Conservation (phyloP, 257 asterid genomes). For the Nyctanthes arbortristis region DNA sequence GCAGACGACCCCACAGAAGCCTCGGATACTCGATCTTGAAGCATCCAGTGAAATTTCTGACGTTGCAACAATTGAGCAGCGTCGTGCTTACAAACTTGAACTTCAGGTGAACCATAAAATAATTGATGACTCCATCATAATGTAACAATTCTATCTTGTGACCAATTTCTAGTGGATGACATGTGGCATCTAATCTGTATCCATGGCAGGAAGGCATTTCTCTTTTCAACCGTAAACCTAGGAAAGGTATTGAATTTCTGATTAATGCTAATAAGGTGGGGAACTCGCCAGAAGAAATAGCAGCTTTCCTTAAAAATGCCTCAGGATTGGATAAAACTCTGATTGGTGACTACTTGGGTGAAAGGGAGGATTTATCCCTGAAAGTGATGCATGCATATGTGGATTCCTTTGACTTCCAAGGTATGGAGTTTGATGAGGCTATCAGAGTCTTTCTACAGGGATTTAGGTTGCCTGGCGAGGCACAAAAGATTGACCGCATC, state of each 20-base stretch:
- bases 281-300: conserved; percentile 82
- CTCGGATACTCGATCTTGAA: conserved; percentile 86
- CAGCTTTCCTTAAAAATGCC: conserved; percentile 81
- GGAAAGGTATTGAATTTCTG: conserved; percentile 93
- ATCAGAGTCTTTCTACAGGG: conserved; percentile 89
- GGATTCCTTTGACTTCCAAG: conserved; percentile 97
- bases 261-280: conserved; percentile 95
- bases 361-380: conserved; percentile 94
- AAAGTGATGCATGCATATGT: conserved; percentile 98
- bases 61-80: conserved; percentile 87
- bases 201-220: conserved; percentile 97
- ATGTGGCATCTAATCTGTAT: conserved; percentile 29
- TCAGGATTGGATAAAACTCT: conserved; percentile 84
- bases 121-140: conserved; percentile 20
- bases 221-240: conserved; percentile 95
- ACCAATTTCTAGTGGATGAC: conserved; percentile 20
- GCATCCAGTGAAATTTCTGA: conserved; percentile 88
- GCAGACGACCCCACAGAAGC: conserved; percentile 71
- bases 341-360: conserved; percentile 98
- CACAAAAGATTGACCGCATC: conserved; percentile 96
- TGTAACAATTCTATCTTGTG: conserved; percentile 21
- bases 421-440: conserved; percentile 91
- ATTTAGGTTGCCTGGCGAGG: conserved; percentile 98
- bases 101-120: conserved; percentile 72
- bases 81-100: conserved; percentile 97